Evolutionary conservation across 495 filamentous ascomycete genomes (phyloP), one percentile per base, ranked within the genome.

Genomic region (Hypoxylon fragiforme): DNA sequence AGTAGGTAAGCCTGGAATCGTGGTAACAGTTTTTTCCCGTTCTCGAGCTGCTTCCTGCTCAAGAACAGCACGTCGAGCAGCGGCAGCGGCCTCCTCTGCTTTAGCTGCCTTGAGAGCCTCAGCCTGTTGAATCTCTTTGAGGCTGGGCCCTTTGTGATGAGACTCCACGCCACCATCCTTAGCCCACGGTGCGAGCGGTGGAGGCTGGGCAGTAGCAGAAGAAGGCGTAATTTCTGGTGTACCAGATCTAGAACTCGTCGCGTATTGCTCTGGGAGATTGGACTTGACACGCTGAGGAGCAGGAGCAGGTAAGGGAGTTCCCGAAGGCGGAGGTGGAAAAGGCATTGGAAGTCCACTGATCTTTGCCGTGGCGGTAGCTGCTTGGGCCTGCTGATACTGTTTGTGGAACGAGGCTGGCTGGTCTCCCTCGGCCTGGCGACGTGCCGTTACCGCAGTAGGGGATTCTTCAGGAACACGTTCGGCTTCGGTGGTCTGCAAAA

Each of bases 41-140:
- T 78, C 76, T 22, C 75, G 71, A 19, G 85, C 80, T 48, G 87
- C 81, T 63, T 98, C 92, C 64, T 89, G 90, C 67, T 96, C 89
- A 20, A 87, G 72, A 19, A 85, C 79, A 21, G 84, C 85, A 54
- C 89, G 87, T 54, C 94, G 87, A 49, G 85, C 83, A 13, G 91
- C 87, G 11, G 89, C 86, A 11, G 89, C 91, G 24, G 84, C 72
- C 57, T 94, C 91, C 62, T 97, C 94, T 21, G 81, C 85, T 68
- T 94, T 88, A 7, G 94, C 92, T n/a, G 91, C 92, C 65, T 89
- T 94, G 61, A 87, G 86, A 28, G 94, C 92, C 70, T 98, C 94
- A 18, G 89, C 83, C 70, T 96, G 94, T 65, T 98, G 94, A 31
- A 98, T 98, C 63, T 98, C 92, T 72, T 90, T 97, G 47, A 98